phyloP scores from a whole-genome alignment of 352 stramenopile genomes.

The Phytophthora pisi region DNA sequence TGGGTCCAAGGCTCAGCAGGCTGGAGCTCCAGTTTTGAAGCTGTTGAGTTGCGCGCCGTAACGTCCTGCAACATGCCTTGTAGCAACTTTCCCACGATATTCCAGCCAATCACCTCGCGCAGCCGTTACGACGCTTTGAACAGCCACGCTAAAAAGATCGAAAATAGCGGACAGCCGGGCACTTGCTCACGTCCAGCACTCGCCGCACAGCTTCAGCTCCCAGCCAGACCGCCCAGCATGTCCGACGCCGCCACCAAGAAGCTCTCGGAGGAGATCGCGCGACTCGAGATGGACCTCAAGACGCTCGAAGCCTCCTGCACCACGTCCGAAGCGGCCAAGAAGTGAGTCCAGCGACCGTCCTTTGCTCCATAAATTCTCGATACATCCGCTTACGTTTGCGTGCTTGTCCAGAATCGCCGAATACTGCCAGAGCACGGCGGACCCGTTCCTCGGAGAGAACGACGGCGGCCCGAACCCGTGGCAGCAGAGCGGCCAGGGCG shows the following conservation, averaged over 20 bases:
- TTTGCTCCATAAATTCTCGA: background rate
- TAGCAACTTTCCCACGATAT: background rate
- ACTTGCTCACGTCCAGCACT: background rate
- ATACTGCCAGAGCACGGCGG: slow-evolving; percentile 74
- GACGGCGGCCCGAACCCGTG: slow-evolving; percentile 69
- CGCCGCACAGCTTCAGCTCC: background rate
- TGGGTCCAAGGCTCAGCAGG: background rate
- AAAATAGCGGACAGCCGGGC: background rate
- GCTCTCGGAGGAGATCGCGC: slow-evolving; percentile 78
- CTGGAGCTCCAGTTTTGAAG: background rate
- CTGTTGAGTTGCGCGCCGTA: background rate
- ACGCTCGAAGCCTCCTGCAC: slow-evolving; percentile 78
- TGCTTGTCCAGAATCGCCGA: slow-evolving; percentile 57
- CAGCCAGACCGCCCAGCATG: slow-evolving; percentile 26
- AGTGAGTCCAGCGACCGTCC: slow-evolving; percentile 41
- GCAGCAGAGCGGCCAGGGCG: slow-evolving; percentile 69
- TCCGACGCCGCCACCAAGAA: slow-evolving; percentile 79
- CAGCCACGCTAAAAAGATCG: slow-evolving; percentile 2
- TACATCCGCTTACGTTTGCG: slow-evolving; percentile 2
- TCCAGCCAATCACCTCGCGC: background rate
- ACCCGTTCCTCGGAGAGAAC: slow-evolving; percentile 81
- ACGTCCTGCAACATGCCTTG: background rate
- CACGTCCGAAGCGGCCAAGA: slow-evolving; percentile 80
- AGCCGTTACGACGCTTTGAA: background rate
- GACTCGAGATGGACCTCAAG: slow-evolving; percentile 81